Evolutionary conservation across 2,329 filamentous ascomycete genomes (phyloP).

Genomic region (Blastomyces parvus): DNA sequence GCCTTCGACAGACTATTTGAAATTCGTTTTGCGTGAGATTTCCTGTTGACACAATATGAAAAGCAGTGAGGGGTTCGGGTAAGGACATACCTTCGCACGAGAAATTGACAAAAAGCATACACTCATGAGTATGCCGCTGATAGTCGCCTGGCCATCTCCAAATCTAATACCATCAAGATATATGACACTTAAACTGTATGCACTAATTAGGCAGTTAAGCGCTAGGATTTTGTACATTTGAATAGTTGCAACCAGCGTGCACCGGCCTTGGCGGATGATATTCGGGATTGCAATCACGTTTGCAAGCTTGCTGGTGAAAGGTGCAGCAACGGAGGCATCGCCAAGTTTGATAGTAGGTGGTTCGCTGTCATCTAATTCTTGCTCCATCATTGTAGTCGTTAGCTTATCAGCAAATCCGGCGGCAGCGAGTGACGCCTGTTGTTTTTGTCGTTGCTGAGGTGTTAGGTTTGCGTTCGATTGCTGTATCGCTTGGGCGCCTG

Average conservation of each 20-base stretch:
- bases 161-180: slow-evolving; percentile 99
- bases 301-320: slow-evolving; percentile 93
- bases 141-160: slow-evolving; percentile 94
- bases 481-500: slow-evolving; percentile 53
- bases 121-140: slow-evolving; percentile 99
- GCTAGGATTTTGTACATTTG: slow-evolving; percentile 99
- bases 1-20: slow-evolving; percentile 66
- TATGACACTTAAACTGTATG: slow-evolving; percentile 90
- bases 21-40: not conserved
- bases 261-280: slow-evolving; percentile 94
- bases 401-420: slow-evolving; percentile 77
- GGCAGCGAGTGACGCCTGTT: slow-evolving; percentile 59
- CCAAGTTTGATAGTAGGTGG: slow-evolving; percentile 94
- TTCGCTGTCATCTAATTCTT: slow-evolving; percentile 76
- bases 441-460: slow-evolving; percentile 42
- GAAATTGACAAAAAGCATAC: slow-evolving; percentile 98
- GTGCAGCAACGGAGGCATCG: slow-evolving; percentile 91
- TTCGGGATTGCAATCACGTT: slow-evolving; percentile 97
- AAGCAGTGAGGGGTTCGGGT: slow-evolving; percentile 11
- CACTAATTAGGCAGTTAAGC: slow-evolving; percentile 93
- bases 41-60: not conserved
- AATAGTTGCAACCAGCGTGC: slow-evolving; percentile 94
- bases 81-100: slow-evolving; percentile 62
- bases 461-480: slow-evolving; percentile 42
- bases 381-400: slow-evolving; percentile 78